Base-by-base conservation (phyloP, 495 filamentous ascomycete genomes). In the Sphaerosporella brunnea region DNA sequence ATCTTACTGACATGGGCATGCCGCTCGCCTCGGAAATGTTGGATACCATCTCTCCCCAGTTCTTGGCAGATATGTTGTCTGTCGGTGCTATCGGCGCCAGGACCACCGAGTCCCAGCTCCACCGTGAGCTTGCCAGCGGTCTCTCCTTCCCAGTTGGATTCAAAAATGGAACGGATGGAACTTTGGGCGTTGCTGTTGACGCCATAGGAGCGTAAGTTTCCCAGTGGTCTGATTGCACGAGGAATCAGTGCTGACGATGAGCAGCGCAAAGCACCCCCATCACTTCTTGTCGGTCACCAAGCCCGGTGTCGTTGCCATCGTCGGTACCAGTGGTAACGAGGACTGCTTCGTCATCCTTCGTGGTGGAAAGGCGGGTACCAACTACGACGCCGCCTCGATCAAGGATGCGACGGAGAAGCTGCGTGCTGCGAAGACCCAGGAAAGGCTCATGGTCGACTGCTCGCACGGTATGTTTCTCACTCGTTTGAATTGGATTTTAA, bases 221-320 rank as follows among this genome's bases (percentile, higher is more conserved):
- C 9, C 15, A n/a, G n/a, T 9, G 18, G 28, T 10, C 40, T 25
- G 36, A 15, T 15, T 38, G 36, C 7, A 20, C 8, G 16, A 25
- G 10, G 23, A 3, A 13, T 16, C 1, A 26, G 23, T 43, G 40
- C 36, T 26, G n/a, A n/a, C n/a, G 15, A 19, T 10, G 24, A 16
- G 13, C 18, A 61, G 58, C 16, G 90, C 94, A 10, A 77, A 72
- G 59, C 82, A 93, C 54, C 83, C 85, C 18, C 92, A 99, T 58
- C 92, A 96, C 69, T 99, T 99, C 77, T 70, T 99, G 53, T 93
- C 85, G 9, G 92, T 99, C 48, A 96, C 90, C 5, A 99, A 96
- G 68, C 90, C 88, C 7, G 92, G 92, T 53, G 80, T 93, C 18
- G 90, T 87, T 7, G 85, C 92, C 45, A 99, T 96, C 56, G 86